Evolutionary conservation across 768 basidiomycete species (phyloP).

Genomic region (Collybia sordida): DNA sequence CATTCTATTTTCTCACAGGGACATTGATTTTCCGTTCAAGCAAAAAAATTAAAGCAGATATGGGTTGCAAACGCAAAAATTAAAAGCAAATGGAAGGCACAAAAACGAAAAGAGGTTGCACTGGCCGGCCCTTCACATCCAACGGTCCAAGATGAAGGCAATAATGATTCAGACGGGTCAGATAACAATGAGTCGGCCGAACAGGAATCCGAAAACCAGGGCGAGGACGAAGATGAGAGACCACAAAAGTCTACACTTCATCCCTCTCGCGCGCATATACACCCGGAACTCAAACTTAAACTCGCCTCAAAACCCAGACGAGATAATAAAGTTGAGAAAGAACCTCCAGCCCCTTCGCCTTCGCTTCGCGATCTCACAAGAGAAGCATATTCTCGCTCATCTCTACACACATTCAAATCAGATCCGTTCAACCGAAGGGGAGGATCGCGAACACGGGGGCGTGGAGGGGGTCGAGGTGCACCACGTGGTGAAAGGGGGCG

Average conservation of each 20-base stretch:
- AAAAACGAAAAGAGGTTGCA: constrained; percentile 53
- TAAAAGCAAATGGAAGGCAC: constrained; percentile 73
- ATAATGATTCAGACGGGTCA: constrained; percentile 14
- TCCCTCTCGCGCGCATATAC: constrained; percentile 28
- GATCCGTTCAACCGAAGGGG: constrained; percentile 31
- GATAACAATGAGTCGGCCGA: constrained; percentile 13
- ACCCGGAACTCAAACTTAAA: constrained; percentile 19
- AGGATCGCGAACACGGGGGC: constrained; percentile 20
- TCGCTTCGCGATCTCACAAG: constrained; percentile 61
- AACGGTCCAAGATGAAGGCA: background rate
- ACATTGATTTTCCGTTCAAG: constrained; percentile 34
- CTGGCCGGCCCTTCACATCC: constrained; percentile 18
- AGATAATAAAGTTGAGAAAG: constrained; percentile 17
- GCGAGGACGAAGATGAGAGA: constrained; percentile 9
- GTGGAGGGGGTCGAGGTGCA: constrained; percentile 16
- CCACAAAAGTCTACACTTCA: constrained; percentile 14
- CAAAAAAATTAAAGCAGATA: constrained; percentile 76
- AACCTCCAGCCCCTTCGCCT: constrained; percentile 11
- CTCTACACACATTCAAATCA: constrained; percentile 58
- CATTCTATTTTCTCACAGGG: background rate
- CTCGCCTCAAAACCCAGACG: constrained; percentile 10
- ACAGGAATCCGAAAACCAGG: constrained; percentile 14
- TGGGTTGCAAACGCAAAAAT: constrained; percentile 81
- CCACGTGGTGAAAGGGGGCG: constrained; percentile 33
- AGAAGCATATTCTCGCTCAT: constrained; percentile 59